Conservation (phyloP, 1,139 yeast species). For the Saccharomycopsis hybrid region DNA sequence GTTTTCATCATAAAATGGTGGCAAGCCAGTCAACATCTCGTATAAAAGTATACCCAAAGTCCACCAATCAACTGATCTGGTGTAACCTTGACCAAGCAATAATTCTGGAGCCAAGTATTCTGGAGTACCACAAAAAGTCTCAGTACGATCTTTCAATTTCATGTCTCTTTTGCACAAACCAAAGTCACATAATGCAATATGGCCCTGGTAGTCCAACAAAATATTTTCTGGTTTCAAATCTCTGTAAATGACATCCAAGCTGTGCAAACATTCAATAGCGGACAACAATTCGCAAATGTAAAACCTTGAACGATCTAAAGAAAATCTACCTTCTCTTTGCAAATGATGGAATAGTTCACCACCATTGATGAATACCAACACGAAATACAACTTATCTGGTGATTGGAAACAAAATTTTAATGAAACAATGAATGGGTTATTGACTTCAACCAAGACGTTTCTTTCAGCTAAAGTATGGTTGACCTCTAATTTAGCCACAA, state of each 20-base stretch:
- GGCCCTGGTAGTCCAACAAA: slow-evolving; percentile 89
- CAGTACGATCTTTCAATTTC: slow-evolving; percentile 82
- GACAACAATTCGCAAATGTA: slow-evolving; percentile 90
- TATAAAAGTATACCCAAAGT: slow-evolving; percentile 87
- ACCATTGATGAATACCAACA: slow-evolving; percentile 89
- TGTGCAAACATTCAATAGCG: slow-evolving; percentile 88
- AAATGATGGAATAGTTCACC: slow-evolving; percentile 95
- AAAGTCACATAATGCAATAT: slow-evolving; percentile 94
- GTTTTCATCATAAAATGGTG: slow-evolving; percentile 94
- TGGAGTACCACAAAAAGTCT: slow-evolving; percentile 95
- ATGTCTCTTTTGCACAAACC: slow-evolving; percentile 93
- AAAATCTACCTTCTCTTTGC: slow-evolving; percentile 86
- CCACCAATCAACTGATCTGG: slow-evolving; percentile 97
- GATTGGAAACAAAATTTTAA: slow-evolving; percentile 92
- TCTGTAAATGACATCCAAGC: slow-evolving; percentile 84
- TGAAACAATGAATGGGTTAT: slow-evolving; percentile 98
- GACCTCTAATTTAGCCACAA: slow-evolving; percentile 89
- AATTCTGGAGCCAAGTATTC: slow-evolving; percentile 96
- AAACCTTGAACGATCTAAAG: slow-evolving; percentile 82
- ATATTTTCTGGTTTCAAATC: slow-evolving; percentile 96
- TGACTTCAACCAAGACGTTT: slow-evolving; percentile 86
- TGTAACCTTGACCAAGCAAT: slow-evolving; percentile 84
- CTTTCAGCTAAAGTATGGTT: slow-evolving; percentile 95
- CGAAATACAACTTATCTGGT: slow-evolving; percentile 88
- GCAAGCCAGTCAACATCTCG: slow-evolving; percentile 95